A percentile compares a stretch with the other conserved stretches of the same genome.
Evolutionary conservation across 2,329 filamentous ascomycete genomes (phyloP).

Genomic region (Xenosphaeropsis pyriputrescens): DNA sequence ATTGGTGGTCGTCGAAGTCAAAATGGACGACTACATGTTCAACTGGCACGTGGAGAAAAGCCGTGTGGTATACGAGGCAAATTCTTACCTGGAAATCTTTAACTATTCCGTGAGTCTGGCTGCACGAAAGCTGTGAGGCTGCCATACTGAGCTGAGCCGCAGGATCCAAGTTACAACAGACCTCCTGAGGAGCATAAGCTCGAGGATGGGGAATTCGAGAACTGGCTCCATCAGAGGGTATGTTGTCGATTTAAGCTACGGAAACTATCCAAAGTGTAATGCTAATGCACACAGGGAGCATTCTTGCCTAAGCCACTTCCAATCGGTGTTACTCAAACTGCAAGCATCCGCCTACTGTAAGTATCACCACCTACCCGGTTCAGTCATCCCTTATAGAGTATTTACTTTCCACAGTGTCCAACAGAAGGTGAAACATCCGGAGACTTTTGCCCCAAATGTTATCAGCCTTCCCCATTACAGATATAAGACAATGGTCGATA

Average conservation of each 20-base stretch:
- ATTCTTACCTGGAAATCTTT: slow-evolving; percentile 17
- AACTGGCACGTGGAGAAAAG: slow-evolving; percentile 14
- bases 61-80: slow-evolving; percentile 11
- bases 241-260: slow-evolving; percentile 1
- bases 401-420: slow-evolving; percentile 7
- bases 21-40: slow-evolving; percentile 21
- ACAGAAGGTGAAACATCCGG: slow-evolving; percentile 31
- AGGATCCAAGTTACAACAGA: slow-evolving; percentile 15
- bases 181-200: slow-evolving; percentile 16
- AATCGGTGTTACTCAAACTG: background rate
- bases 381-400: background rate
- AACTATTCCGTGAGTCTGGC: slow-evolving; percentile 13
- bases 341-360: background rate
- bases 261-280: background rate
- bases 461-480: slow-evolving; percentile 34
- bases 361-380: slow-evolving; percentile 1
- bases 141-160: slow-evolving; percentile 1
- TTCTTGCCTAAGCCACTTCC: slow-evolving; percentile 10
- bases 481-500: slow-evolving; percentile 41
- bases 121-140: background rate
- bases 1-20: background rate
- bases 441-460: slow-evolving; percentile 40
- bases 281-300: slow-evolving; percentile 8
- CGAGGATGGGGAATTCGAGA: slow-evolving; percentile 17
- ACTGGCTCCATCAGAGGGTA: slow-evolving; percentile 16